Evolutionary conservation across 331 rosid species (phyloP), one percentile per base, ranked within the genome.

Genomic region (Acacia pycnantha): DNA sequence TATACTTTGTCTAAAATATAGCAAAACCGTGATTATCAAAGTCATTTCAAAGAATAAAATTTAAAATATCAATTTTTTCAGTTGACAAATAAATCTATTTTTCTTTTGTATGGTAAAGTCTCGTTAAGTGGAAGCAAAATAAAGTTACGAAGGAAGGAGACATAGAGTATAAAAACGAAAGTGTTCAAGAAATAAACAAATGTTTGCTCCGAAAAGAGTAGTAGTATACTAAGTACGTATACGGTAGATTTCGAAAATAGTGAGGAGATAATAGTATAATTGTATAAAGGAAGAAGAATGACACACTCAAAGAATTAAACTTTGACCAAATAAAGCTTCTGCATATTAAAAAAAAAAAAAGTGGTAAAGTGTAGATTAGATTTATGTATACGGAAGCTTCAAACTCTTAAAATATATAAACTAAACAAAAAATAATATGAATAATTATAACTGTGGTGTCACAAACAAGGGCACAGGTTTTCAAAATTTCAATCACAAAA

Each of bases 191-290:
- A 53, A 21, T 48, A 74, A 74, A 79, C 27, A 31, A 29, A 41
- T 64, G 68, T 62, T 69, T 56, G 21, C 47, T 16, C 21, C 33
- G 44, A 14, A 41, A 26, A 53, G 59, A 40, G 41, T 5, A 2
- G 43, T 5, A 33, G 40, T 7, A 53, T 53, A 21, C 21, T 26
- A 26, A 35, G 21, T 22, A 61, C 0, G 5, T 33, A 33, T 62
- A 33, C 35, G 22, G 4, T 46, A 24, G 80, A 80, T 66, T 81
- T 82, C 40, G 54, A 74, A 82, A 59, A 40, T 46, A 73, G 74
- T 2, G 14, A 69, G 33, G 24, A 27, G 37, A 61, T 22, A 71
- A 71, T 24, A 31, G 40, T 46, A 13, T 22, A 71, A 71, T 24
- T 19, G 40, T 46, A 13, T 26, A 15, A 14, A 46, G 58, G 22